Percentiles rank a stretch among this genome's conserved stretches.
phyloP scores from a whole-genome alignment of 305 asterid species.

The Ajuga reptans region DNA sequence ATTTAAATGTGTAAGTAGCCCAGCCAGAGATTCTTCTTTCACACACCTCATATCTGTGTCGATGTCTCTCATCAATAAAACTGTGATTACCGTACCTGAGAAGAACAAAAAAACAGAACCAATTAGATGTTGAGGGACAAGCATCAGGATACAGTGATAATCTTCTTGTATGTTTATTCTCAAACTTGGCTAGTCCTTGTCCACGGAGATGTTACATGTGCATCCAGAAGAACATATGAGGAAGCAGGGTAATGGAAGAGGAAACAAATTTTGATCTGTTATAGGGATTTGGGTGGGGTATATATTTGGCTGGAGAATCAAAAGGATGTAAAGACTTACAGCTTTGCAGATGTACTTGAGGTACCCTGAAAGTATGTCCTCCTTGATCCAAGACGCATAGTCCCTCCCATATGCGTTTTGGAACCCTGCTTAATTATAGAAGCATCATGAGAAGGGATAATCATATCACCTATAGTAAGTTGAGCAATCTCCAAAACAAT shows the following conservation, averaged over 20 bases:
- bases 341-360: constrained; percentile 55
- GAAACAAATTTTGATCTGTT: too few species aligned
- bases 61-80: constrained; percentile 84
- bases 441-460: constrained; percentile 15
- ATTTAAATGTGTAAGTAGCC: not conserved
- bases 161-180: not conserved
- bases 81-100: constrained; percentile 55
- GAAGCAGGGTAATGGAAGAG: too few species aligned
- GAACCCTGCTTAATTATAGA: constrained; percentile 55
- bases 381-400: constrained; percentile 96
- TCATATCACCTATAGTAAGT: not conserved
- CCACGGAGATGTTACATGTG: not conserved
- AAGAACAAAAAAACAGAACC: not conserved
- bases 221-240: too few species aligned
- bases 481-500: constrained; percentile 7
- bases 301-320: constrained; percentile 1
- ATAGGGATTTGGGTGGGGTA: too few species aligned
- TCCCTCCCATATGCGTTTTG: constrained; percentile 93
- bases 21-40: not conserved
- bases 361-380: constrained; percentile 67
- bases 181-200: not conserved
- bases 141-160: not conserved
- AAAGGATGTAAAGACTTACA: constrained; percentile 45
- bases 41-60: constrained; percentile 90
- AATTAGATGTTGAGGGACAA: not conserved